A percentile compares a stretch with the other conserved stretches of the same genome.
phyloP scores from a whole-genome alignment of 2,329 filamentous ascomycete genomes.

The Calonectria pauciramosa region DNA sequence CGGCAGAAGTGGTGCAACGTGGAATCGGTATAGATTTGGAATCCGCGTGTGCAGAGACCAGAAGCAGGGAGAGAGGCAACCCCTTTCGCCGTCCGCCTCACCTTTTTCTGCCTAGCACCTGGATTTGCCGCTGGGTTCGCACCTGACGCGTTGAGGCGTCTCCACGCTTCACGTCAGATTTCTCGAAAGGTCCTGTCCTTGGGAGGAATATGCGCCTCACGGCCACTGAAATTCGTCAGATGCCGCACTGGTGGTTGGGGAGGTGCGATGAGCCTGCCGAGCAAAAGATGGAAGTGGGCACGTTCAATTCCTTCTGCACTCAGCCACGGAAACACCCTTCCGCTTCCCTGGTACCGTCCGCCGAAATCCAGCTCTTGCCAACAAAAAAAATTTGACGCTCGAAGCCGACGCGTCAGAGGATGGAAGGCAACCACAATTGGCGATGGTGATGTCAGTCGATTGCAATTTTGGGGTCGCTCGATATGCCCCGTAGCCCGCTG shows the following conservation, averaged over 20 bases:
- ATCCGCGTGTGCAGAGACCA: neutral
- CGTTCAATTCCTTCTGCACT: neutral
- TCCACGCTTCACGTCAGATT: slow-evolving; percentile 8
- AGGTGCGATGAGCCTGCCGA: slow-evolving; percentile 4
- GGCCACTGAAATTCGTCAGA: neutral
- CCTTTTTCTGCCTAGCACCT: slow-evolving; percentile 4
- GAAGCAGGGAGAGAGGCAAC: neutral
- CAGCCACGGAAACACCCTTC: slow-evolving; percentile 1
- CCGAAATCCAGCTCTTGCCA: neutral
- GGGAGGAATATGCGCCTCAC: neutral
- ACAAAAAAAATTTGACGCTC: neutral
- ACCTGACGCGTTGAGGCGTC: neutral
- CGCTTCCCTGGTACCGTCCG: neutral
- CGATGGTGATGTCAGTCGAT: neutral
- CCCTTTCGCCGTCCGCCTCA: neutral
- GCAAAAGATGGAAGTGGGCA: slow-evolving; percentile 2
- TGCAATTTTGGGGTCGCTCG: neutral
- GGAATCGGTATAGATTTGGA: slow-evolving; percentile 12
- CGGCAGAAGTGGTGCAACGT: slow-evolving; percentile 41
- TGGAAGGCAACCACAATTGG: neutral
- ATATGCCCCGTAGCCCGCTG: neutral
- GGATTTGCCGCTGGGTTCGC: neutral
- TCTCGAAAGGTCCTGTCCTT: neutral
- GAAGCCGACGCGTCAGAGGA: neutral
- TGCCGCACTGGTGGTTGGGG: neutral